Conservation (phyloP, 108 stramenopile species). For the Cyclotella sp. region DNA sequence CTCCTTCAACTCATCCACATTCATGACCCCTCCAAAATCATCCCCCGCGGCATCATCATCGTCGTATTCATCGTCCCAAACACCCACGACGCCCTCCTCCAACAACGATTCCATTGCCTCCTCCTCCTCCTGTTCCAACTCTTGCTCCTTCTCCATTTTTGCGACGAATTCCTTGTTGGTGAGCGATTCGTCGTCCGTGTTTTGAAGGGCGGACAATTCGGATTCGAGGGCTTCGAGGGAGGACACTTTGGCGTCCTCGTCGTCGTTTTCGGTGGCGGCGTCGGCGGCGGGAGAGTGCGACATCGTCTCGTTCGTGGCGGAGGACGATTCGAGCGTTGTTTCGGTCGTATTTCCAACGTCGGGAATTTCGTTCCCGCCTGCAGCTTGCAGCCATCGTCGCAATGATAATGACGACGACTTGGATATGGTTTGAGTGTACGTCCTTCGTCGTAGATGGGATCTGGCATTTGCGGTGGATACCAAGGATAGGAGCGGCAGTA, state of each 20-base stretch:
- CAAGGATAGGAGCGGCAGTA: too few relatives aligned
- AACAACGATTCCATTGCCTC: background rate
- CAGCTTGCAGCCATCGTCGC: too few relatives aligned
- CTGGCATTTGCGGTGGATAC: too few relatives aligned
- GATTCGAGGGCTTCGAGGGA: background rate
- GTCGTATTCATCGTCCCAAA: background rate
- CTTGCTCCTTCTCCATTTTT: constrained; percentile 1
- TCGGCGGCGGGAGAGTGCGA: too few relatives aligned
- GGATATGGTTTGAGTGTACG: too few relatives aligned
- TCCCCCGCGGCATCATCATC: background rate
- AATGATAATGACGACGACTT: too few relatives aligned
- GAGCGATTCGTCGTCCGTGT: background rate
- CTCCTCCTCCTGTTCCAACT: background rate
- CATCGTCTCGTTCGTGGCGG: too few relatives aligned
- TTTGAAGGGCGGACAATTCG: background rate
- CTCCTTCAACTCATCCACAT: constrained; percentile 19
- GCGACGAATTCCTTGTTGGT: background rate
- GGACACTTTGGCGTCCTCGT: background rate
- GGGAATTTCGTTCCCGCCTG: too few relatives aligned
- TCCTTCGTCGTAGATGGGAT: too few relatives aligned
- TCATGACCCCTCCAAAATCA: background rate
- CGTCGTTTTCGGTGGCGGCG: too few relatives aligned
- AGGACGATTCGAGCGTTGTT: too few relatives aligned
- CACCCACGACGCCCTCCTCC: background rate
- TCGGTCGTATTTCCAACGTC: too few relatives aligned